Evolutionary conservation across 352 stramenopile species (phyloP).

Genomic region (Phytophthora brassicae): DNA sequence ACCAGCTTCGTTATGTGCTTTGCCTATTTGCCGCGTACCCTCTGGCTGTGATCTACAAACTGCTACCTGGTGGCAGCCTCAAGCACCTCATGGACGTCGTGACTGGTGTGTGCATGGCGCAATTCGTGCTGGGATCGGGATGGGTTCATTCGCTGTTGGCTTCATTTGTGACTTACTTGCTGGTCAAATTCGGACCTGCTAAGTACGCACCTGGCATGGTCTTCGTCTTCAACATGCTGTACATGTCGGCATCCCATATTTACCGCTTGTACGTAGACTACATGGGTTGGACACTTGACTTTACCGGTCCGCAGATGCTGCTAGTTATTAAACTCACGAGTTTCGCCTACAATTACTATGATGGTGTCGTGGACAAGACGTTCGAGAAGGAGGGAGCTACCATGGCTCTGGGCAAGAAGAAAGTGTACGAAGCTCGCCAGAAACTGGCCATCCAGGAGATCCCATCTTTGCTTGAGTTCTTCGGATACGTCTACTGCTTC

Average conservation of each 20-base stretch:
- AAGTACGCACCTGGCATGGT: constrained; percentile 80
- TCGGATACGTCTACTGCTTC: constrained; percentile 97
- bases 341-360: constrained; percentile 98
- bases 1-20: constrained; percentile 85
- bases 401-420: constrained; percentile 22
- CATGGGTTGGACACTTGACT: constrained; percentile 90
- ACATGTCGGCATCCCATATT: constrained; percentile 92
- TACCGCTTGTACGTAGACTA: constrained; percentile 97
- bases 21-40: constrained; percentile 95
- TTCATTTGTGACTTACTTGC: constrained; percentile 87
- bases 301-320: constrained; percentile 90
- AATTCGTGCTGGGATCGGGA: constrained; percentile 91
- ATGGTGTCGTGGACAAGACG: constrained; percentile 82
- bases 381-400: constrained; percentile 32
- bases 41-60: constrained; percentile 88
- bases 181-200: constrained; percentile 70
- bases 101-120: constrained; percentile 91
- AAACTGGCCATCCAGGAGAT: constrained; percentile 77
- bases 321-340: constrained; percentile 97
- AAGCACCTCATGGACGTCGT: constrained; percentile 94
- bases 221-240: constrained; percentile 94
- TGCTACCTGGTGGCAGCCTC: constrained; percentile 74
- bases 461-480: constrained; percentile 93
- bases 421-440: constrained; percentile 44
- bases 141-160: constrained; percentile 96